Percentiles rank a stretch among this genome's conserved stretches.
Evolutionary conservation across 1,284 basidiomycete genomes (phyloP).

Genomic region (Neolentinus lepideus): DNA sequence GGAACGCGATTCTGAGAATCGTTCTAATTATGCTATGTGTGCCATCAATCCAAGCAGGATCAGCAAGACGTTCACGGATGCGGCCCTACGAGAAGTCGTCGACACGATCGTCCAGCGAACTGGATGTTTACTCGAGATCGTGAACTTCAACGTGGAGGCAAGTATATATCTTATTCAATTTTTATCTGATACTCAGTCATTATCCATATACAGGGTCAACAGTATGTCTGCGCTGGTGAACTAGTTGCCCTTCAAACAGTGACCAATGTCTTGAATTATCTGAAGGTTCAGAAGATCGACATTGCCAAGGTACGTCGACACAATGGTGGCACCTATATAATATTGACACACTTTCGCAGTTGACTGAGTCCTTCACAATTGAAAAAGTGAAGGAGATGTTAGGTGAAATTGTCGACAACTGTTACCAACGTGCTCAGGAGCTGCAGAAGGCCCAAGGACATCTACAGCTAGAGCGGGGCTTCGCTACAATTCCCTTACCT

Average conservation of each 20-base stretch:
- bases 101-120: slow-evolving; percentile 80
- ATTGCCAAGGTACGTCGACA: slow-evolving; percentile 70
- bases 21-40: slow-evolving; percentile 98
- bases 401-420: slow-evolving; percentile 83
- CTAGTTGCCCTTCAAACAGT: slow-evolving; percentile 88
- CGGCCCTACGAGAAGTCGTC: slow-evolving; percentile 91
- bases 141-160: slow-evolving; percentile 97
- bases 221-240: slow-evolving; percentile 98
- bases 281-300: slow-evolving; percentile 97
- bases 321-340: background rate
- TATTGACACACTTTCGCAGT: slow-evolving; percentile 32
- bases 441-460: slow-evolving; percentile 80
- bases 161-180: background rate
- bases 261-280: slow-evolving; percentile 93
- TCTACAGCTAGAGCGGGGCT: slow-evolving; percentile 93
- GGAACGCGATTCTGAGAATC: slow-evolving; percentile 86
- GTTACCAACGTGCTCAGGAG: slow-evolving; percentile 73
- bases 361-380: slow-evolving; percentile 78
- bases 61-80: slow-evolving; percentile 89
- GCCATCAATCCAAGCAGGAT: slow-evolving; percentile 96
- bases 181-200: background rate
- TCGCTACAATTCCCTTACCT: slow-evolving; percentile 92
- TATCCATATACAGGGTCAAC: slow-evolving; percentile 59
- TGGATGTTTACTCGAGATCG: slow-evolving; percentile 85
- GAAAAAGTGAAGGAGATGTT: slow-evolving; percentile 93